Base-by-base conservation (phyloP, 1,284 basidiomycete species). In the Wolfiporia cocos region DNA sequence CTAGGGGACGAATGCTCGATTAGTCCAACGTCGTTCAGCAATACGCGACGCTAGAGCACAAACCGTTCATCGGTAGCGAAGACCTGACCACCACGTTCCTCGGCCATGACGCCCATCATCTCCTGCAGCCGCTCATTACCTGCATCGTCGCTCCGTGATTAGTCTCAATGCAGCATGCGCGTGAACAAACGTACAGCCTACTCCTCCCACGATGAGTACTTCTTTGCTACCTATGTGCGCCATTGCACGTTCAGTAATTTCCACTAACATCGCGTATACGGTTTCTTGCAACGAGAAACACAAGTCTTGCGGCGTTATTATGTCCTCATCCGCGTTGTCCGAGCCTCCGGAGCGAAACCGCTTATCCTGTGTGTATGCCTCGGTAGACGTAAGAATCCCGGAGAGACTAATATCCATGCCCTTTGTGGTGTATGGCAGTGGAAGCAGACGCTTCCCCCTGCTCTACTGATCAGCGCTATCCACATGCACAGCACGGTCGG, bases 211-310 rank as follows among this genome's bases (percentile, higher is more conserved):
- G 45, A 99, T 95, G 33, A 99, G 76, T 0, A 98, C 95, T 58
- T 99, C 95, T 57, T 80, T 89, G 52, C 90, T 93, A 3, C 91
- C 92, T 20, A 98, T 94, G 64, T 99, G 96, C 17, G 96, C 96
- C 95, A 99, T 98, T 1, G 96, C 96, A 33, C 96, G 76, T 63
- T 99, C 96, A 0, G 96, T 99, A 46, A 97, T 99, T 66, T 99
- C 96, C 17, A 99, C 96, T 3, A 99, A 74, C 96, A 99, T 99
- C 0, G 95, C 90, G 64, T 92, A 99, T 2, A 98, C 83, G 3
- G 92, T 96, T 65, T 99, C 96, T 65, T 99, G 96, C 4, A 99
- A 69, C 4, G 92, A 94, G 63, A 95, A 98, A 65, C 96, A 99
- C 15, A 99, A 69, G 65, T 99, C 96, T 18, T 92, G 86, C 5